Percentiles rank a stretch among this genome's conserved stretches.
Conservation (phyloP, 176 grass and related monocot genomes). For the Oryza officinalis region DNA sequence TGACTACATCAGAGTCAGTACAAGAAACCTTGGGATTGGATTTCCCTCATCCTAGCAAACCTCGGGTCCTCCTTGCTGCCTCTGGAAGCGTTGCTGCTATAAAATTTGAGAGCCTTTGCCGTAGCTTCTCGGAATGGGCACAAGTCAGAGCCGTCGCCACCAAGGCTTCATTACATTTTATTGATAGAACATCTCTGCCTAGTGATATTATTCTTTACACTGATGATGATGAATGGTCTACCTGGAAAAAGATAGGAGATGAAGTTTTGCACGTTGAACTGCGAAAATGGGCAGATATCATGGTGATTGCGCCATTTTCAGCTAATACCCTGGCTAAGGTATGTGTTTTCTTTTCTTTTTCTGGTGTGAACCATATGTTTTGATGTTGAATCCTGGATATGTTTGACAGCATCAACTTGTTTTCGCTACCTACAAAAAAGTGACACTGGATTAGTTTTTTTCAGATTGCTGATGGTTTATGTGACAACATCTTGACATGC, state of each 20-base stretch:
- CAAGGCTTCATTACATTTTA: conserved; percentile 70
- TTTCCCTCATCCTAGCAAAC: conserved; percentile 45
- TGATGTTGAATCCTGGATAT: background rate
- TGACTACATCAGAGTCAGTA: conserved; percentile 47
- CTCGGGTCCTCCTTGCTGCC: conserved; percentile 77
- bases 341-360: background rate
- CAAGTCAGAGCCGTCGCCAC: conserved; percentile 80
- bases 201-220: conserved; percentile 61
- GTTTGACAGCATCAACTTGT: background rate
- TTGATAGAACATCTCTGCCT: conserved; percentile 63
- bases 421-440: background rate
- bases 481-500: conserved; percentile 96
- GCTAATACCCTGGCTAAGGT: conserved; percentile 97
- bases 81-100: conserved; percentile 93
- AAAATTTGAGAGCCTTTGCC: conserved; percentile 87
- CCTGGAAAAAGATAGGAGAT: conserved; percentile 92
- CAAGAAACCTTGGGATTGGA: conserved; percentile 41
- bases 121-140: conserved; percentile 79
- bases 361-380: background rate
- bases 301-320: conserved; percentile 83
- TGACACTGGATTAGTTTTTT: conserved; percentile 18
- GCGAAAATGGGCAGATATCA: conserved; percentile 90
- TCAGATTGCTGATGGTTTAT: conserved; percentile 84
- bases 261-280: conserved; percentile 93
- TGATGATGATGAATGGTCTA: conserved; percentile 90